A percentile compares a stretch with the other conserved stretches of the same genome.
These are phyloP conservation scores for Oropetium thomaeum DNA, from an alignment of 176 grass and related monocot species.

Conservation along the genomic window DNA sequence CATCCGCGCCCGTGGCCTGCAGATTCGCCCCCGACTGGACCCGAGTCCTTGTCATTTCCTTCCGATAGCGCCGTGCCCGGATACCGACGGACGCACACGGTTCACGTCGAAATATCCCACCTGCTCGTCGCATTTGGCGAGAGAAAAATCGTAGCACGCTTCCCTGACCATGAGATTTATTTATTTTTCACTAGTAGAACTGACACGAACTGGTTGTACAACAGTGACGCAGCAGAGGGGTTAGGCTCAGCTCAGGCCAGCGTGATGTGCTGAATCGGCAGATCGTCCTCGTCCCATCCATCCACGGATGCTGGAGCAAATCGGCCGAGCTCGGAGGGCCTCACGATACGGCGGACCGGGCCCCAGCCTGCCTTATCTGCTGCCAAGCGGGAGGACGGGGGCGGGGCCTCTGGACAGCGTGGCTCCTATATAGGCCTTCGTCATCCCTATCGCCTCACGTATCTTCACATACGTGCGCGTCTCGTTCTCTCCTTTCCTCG, in stretches of 20 bases:
- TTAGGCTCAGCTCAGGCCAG: too few relatives aligned
- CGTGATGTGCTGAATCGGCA: too few relatives aligned
- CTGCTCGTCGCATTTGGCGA: not conserved
- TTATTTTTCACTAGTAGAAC: not conserved
- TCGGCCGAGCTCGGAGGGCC: constrained; percentile 35
- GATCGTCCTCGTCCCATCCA: not conserved
- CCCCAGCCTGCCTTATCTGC: constrained; percentile 52
- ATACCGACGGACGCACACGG: not conserved
- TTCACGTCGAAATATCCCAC: not conserved
- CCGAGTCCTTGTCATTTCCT: not conserved
- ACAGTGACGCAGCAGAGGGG: not conserved
- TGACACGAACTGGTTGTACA: too few relatives aligned
- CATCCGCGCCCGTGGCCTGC: constrained; percentile 27
- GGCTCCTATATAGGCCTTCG: constrained; percentile 52
- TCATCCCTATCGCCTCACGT: constrained; percentile 43
- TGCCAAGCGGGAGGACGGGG: constrained; percentile 36
- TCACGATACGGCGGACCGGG: constrained; percentile 1
- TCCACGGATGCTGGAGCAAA: not conserved
- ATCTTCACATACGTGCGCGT: constrained; percentile 18
- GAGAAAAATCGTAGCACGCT: not conserved
- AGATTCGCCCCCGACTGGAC: constrained; percentile 39
- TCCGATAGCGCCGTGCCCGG: not conserved
- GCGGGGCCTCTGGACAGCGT: constrained; percentile 20
- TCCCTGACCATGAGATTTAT: not conserved
- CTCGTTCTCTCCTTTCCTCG: not conserved